Base-by-base conservation (phyloP, 139 green algal species). In the Chlamydomonas sphaeroides region DNA sequence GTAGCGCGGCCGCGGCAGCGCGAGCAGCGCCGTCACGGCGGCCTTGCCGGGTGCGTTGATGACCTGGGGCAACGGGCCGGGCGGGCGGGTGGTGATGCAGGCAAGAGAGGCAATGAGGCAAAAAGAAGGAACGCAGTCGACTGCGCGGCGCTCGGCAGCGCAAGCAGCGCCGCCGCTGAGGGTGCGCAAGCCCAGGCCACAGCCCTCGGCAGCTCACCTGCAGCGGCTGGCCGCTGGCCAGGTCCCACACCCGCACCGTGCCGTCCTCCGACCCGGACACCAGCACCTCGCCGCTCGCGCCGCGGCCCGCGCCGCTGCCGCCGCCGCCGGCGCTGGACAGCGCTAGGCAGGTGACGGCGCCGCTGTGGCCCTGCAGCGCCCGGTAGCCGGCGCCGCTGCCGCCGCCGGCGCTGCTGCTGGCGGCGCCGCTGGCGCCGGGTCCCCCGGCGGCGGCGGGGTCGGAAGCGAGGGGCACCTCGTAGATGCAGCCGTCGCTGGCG, bases 401-500 rank as follows among this genome's bases (percentile, higher is more conserved):
- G 26, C 33, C 33, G 62, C 49, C 49, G 1, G n/a, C 3, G 2
- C 20, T 42, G 4, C 62, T 42, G n/a, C 15, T 30, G n/a, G 1
- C 10, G 28, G 1, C 10, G 32, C n/a, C 2, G n/a, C n/a, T n/a
- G n/a, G 32, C 15, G 15, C n/a, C 30, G 3, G n/a, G 6, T 26
- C 8, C 15, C n/a, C 6, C n/a, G 28, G n/a, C 42, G 11, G 30
- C 14, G 30, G 26, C 45, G 11, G 42, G 62, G 5, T 20, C 70
- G 5, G 56, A 65, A n/a, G 87, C 53, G 18, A 98, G 73, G 11
- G 85, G 82, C 0, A 95, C 77, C 65, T 96, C 91, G 78, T 93
- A 98, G 28, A 99, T 92, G 25, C 62, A 65, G 35, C 96, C 96
- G n/a, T 96, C 92, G 7, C 42, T 76, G 35, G 91, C 87, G 14